Evolutionary conservation across 163 green algal species (phyloP).

Genomic region (Chloroidium sp.): DNA sequence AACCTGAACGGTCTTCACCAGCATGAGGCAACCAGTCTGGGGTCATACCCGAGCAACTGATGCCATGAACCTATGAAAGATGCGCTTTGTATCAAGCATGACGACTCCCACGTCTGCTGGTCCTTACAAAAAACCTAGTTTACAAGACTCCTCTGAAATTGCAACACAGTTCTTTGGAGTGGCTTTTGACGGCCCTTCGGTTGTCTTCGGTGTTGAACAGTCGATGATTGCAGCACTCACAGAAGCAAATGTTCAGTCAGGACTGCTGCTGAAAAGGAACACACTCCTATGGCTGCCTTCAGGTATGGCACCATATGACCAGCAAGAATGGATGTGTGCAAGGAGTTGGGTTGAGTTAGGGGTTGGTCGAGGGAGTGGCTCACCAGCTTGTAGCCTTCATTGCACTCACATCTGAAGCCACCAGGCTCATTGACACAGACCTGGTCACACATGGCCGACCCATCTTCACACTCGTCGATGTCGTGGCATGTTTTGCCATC

Average conservation of each 20-base stretch:
- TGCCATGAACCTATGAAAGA: not conserved
- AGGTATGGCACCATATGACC: too few relatives aligned
- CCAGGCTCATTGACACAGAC: slow-evolving; percentile 37
- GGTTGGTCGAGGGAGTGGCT: not conserved
- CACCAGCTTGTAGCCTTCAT: slow-evolving; percentile 43
- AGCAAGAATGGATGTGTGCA: not conserved
- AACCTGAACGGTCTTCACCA: not conserved
- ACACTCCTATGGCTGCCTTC: too few relatives aligned
- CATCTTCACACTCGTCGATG: slow-evolving; percentile 41
- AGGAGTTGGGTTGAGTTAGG: not conserved
- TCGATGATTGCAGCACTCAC: too few relatives aligned
- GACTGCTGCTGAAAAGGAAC: too few relatives aligned
- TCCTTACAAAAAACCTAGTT: too few relatives aligned
- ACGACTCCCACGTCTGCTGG: too few relatives aligned
- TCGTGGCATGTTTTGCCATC: slow-evolving; percentile 32
- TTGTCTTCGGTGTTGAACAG: too few relatives aligned
- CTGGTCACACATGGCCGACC: slow-evolving; percentile 32
- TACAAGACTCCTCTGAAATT: too few relatives aligned
- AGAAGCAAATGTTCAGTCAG: too few relatives aligned
- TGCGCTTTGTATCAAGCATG: too few relatives aligned
- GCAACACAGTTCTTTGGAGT: too few relatives aligned
- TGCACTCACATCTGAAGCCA: slow-evolving; percentile 46
- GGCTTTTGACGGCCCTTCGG: too few relatives aligned
- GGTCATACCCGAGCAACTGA: not conserved
- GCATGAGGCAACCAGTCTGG: not conserved